Evolutionary conservation across 2,329 filamentous ascomycete genomes (phyloP).

Genomic region (Nothophoma quercina): DNA sequence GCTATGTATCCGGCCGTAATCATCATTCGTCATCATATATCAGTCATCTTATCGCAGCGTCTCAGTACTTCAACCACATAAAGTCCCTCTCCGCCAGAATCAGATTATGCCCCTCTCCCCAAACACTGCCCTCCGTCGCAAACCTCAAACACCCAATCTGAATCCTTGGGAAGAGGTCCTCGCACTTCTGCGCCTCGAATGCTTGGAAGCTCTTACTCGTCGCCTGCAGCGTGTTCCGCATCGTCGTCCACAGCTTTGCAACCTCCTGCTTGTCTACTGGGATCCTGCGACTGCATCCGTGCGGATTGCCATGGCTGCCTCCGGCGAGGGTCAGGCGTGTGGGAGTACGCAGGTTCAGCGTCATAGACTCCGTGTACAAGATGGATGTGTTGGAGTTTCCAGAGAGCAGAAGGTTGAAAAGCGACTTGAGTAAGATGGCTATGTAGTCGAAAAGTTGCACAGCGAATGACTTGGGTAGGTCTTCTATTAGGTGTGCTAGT

Average conservation of each 20-base stretch:
- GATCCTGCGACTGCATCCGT: conserved; percentile 26
- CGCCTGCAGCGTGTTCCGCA: conserved; percentile 37
- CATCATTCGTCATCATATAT: not conserved
- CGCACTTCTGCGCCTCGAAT: conserved; percentile 34
- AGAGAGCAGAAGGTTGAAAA: conserved; percentile 33
- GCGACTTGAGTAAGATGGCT: conserved; percentile 38
- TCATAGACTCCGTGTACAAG: conserved; percentile 37
- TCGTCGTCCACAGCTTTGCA: conserved; percentile 29
- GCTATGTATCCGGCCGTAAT: not conserved
- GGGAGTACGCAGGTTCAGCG: conserved; percentile 39
- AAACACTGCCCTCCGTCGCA: conserved; percentile 35
- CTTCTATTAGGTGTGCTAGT: conserved; percentile 34
- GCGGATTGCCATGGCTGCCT: conserved; percentile 22
- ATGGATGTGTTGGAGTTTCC: conserved; percentile 31
- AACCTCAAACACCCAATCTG: conserved; percentile 39
- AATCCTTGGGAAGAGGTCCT: conserved; percentile 35
- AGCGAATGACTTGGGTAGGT: conserved; percentile 37
- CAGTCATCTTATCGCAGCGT: not conserved
- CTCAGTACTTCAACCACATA: conserved; percentile 38
- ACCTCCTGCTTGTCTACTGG: conserved; percentile 31
- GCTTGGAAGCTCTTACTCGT: conserved; percentile 36
- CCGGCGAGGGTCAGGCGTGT: conserved; percentile 28
- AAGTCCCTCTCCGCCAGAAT: conserved; percentile 41
- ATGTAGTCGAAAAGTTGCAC: conserved; percentile 43
- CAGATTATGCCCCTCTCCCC: conserved; percentile 41